These are phyloP conservation scores for Prinsepia uniflora DNA, from an alignment of 306 rosid species.

Conservation along the genomic window DNA sequence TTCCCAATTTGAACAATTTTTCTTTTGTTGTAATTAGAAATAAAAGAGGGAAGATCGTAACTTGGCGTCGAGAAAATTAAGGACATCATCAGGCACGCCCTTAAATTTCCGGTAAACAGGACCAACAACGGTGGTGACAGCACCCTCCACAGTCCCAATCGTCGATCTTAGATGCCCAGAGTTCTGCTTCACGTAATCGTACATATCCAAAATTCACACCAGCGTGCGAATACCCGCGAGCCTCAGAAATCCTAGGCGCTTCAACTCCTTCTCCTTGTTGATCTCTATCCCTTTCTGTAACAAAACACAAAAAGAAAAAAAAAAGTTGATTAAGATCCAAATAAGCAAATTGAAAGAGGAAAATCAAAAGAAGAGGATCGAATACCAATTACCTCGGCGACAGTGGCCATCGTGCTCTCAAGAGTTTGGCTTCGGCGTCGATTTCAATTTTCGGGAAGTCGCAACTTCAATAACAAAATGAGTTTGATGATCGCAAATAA, in stretches of 20 bases:
- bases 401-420: background rate
- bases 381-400: background rate
- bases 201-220: slow-evolving; percentile 43
- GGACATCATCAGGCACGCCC: slow-evolving; percentile 57
- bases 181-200: slow-evolving; percentile 63
- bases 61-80: slow-evolving; percentile 59
- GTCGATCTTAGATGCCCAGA: slow-evolving; percentile 65
- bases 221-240: slow-evolving; percentile 46
- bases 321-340: slow-evolving; percentile 1
- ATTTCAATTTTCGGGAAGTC: background rate
- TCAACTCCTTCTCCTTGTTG: slow-evolving; percentile 38
- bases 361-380: background rate
- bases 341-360: background rate
- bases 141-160: slow-evolving; percentile 51
- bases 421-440: background rate
- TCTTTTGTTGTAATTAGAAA: background rate
- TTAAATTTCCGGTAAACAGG: slow-evolving; percentile 58
- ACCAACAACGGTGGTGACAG: slow-evolving; percentile 48
- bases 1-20: background rate
- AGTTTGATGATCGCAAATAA: background rate
- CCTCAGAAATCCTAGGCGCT: slow-evolving; percentile 60
- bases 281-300: slow-evolving; percentile 38
- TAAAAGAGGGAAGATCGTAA: slow-evolving; percentile 19
- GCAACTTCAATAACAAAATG: background rate
- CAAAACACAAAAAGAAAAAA: background rate